Percentiles rank a stretch among this genome's conserved stretches.
phyloP scores from a whole-genome alignment of 768 basidiomycete species.

The Russula brevipes region DNA sequence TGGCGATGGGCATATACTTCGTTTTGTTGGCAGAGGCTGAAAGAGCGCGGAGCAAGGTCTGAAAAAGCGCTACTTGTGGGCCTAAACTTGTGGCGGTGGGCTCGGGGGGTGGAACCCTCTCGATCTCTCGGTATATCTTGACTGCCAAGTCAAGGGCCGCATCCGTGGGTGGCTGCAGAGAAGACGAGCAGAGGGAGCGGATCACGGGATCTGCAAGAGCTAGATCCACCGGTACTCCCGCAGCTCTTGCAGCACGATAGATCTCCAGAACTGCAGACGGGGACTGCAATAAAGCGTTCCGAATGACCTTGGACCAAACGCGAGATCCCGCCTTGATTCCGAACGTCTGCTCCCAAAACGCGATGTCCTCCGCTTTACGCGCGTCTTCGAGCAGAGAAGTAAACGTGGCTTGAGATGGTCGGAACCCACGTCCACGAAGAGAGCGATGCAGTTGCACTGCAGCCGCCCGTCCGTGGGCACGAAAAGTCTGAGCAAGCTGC shows the following conservation, averaged over 20 bases:
- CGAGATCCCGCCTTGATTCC: constrained; percentile 37
- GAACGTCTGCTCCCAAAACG: constrained; percentile 39
- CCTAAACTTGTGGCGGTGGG: neutral
- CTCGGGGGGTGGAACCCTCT: neutral
- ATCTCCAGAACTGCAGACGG: constrained; percentile 41
- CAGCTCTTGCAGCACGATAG: constrained; percentile 43
- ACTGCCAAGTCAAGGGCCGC: constrained; percentile 50
- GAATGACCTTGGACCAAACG: constrained; percentile 54
- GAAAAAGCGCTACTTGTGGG: constrained; percentile 43
- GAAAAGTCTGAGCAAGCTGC: constrained; percentile 14
- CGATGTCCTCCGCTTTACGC: constrained; percentile 5
- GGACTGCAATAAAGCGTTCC: constrained; percentile 42
- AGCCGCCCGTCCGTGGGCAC: neutral
- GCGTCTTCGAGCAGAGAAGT: constrained; percentile 13
- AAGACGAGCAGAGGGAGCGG: constrained; percentile 41
- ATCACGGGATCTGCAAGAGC: constrained; percentile 53
- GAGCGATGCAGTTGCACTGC: constrained; percentile 6
- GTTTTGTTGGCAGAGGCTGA: constrained; percentile 39
- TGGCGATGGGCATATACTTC: constrained; percentile 45
- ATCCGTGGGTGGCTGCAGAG: constrained; percentile 36
- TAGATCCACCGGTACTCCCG: constrained; percentile 45
- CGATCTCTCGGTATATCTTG: constrained; percentile 46
- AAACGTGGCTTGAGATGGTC: constrained; percentile 21
- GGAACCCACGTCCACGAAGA: constrained; percentile 13
- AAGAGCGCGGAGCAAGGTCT: constrained; percentile 35